phyloP scores from a whole-genome alignment of 2,329 filamentous ascomycete species.

The Cytospora mali region DNA sequence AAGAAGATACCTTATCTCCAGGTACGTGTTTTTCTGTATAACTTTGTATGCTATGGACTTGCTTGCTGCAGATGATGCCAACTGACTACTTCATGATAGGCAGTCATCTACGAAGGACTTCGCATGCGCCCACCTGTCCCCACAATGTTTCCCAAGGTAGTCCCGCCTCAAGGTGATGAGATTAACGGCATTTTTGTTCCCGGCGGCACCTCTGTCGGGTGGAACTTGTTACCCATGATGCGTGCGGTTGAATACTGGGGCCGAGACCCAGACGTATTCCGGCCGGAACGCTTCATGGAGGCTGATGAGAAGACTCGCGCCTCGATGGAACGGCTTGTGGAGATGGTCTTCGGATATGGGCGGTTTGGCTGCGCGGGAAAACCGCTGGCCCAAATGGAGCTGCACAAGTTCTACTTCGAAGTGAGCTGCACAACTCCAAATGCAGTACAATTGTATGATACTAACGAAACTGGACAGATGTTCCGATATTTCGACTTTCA shows the following conservation, averaged over 20 bases:
- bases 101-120: constrained; percentile 19
- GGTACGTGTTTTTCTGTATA: not conserved
- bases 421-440: constrained; percentile 29
- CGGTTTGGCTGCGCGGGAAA: constrained; percentile 46
- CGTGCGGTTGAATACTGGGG: constrained; percentile 39
- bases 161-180: constrained; percentile 35
- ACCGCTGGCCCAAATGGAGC: constrained; percentile 46
- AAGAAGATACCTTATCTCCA: constrained; percentile 13
- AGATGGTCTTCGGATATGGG: constrained; percentile 45
- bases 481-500: constrained; percentile 27
- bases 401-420: constrained; percentile 47
- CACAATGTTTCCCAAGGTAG: constrained; percentile 30
- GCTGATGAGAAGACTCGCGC: constrained; percentile 42
- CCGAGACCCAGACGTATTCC: constrained; percentile 58
- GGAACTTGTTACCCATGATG: constrained; percentile 25
- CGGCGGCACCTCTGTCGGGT: constrained; percentile 33
- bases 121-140: constrained; percentile 16
- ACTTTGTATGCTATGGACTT: not conserved
- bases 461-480: not conserved
- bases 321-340: constrained; percentile 39
- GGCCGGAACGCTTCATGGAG: constrained; percentile 61
- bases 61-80: not conserved
- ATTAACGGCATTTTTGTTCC: constrained; percentile 38
- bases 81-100: not conserved
- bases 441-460: not conserved